Base-by-base conservation (phyloP, 371 early-diverging fungal genomes). In the Actinomortierella wolfii region DNA sequence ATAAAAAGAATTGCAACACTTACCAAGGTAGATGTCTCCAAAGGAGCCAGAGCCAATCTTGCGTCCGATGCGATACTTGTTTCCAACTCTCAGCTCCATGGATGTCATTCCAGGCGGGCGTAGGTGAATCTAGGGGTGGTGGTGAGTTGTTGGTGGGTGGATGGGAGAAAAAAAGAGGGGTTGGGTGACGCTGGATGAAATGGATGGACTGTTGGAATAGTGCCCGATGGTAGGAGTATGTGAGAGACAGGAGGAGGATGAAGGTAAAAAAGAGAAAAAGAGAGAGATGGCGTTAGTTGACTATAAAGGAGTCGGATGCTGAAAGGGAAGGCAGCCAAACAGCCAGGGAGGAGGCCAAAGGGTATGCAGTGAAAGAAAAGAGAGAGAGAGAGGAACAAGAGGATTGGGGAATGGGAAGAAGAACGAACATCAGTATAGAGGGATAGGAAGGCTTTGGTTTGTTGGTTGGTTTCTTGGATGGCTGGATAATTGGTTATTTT, bases 41-140 rank as follows among this genome's bases (percentile, higher is more conserved):
- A 99, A 99, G 23, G 97, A 94, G 59, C 99, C 99, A 43, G 94
- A 91, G 48, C 99, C 99, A 78, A 99, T 96, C 85, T 98, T 98
- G 55, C 95, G 87, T 49, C 96, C 95, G 64, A 99, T 84, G 62
- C 93, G 82, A 86, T 94, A 98, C 79, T 95, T 96, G 83, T 93
- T 92, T 64, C 93, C 98, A 42, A 81, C 77, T 62, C 79, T 57
- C 61, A 77, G 62, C 61, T 77, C 79, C 77, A 79, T 77, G 54
- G 71, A 48, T 52, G 59, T 62, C 56, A 34, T 34, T 34, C 34
- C 34, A 34, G 11, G 7, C 34, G 11, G 34, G 34, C 34, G 34
- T 34, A 34, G 34, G 34, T 6, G 34, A 34, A 6, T 34, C 34
- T 34, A 34, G 34, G 67, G 59, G 41, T 65, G 41, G 51, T 21